Evolutionary conservation across 2,329 filamentous ascomycete species (phyloP).

Genomic region (Colletotrichum brevisporum): DNA sequence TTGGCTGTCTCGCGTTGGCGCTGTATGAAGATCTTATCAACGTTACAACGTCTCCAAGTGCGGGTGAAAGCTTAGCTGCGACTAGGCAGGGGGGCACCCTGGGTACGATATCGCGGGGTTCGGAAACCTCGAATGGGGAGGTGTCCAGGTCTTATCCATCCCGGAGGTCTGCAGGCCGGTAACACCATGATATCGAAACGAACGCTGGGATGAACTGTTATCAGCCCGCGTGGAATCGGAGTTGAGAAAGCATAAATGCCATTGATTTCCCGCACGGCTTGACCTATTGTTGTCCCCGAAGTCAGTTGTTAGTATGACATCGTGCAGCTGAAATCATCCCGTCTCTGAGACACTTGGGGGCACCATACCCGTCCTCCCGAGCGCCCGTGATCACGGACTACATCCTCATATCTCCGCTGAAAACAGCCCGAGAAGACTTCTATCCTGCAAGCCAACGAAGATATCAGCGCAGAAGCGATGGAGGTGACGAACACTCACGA

Average conservation of each 20-base stretch:
- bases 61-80: slow-evolving; percentile 12
- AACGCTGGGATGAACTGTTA: slow-evolving; percentile 12
- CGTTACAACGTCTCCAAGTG: slow-evolving; percentile 1
- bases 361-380: slow-evolving; percentile 20
- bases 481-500: slow-evolving; percentile 40
- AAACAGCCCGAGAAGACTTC: not conserved
- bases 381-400: slow-evolving; percentile 23
- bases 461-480: slow-evolving; percentile 1
- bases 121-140: not conserved
- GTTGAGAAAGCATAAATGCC: not conserved
- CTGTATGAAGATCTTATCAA: slow-evolving; percentile 8
- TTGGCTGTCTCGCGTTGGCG: slow-evolving; percentile 3
- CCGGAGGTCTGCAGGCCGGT: not conserved
- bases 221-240: not conserved
- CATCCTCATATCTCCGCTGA: not conserved
- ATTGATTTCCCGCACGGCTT: not conserved
- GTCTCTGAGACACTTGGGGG: slow-evolving; percentile 25
- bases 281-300: not conserved
- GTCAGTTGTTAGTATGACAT: not conserved
- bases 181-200: not conserved
- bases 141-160: not conserved
- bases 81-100: not conserved
- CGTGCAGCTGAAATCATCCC: slow-evolving; percentile 24
- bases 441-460: not conserved
- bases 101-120: slow-evolving; percentile 7